Evolutionary conservation across 2,329 filamentous ascomycete genomes (phyloP).

Genomic region (Paracoccidioides lutzii): DNA sequence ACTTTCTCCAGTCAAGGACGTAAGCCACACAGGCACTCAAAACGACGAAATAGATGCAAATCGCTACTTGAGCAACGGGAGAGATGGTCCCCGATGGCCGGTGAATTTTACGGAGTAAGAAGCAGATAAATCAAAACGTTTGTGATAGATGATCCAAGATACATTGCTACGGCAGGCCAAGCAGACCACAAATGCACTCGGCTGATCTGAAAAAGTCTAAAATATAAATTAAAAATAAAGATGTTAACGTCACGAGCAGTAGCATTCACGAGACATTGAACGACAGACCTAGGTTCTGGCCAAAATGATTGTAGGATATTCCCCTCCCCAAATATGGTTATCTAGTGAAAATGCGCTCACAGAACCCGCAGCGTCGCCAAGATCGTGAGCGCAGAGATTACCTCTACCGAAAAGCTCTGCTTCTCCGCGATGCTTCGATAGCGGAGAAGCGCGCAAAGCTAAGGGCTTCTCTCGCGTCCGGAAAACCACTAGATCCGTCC

Average conservation of each 20-base stretch:
- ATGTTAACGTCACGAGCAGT: too few species aligned
- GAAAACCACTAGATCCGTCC: slow-evolving; percentile 67
- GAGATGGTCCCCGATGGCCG: neutral
- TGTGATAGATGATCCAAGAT: neutral
- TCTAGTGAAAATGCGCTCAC: slow-evolving; percentile 7
- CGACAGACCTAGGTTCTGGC: neutral
- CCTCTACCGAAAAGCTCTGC: slow-evolving; percentile 77
- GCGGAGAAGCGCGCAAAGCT: slow-evolving; percentile 82
- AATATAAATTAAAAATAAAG: neutral
- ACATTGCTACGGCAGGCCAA: slow-evolving; percentile 2
- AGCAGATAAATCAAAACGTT: too few species aligned
- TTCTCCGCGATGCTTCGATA: slow-evolving; percentile 81
- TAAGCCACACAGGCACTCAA: neutral
- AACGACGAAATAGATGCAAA: neutral
- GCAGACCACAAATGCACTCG: neutral
- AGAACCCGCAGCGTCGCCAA: slow-evolving; percentile 47
- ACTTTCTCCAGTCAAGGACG: neutral
- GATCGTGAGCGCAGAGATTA: slow-evolving; percentile 72
- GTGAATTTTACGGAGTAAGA: neutral
- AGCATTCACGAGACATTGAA: neutral
- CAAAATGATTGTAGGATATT: slow-evolving; percentile 8
- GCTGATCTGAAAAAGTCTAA: neutral
- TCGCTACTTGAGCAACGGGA: neutral
- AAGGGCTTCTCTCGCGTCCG: slow-evolving; percentile 72
- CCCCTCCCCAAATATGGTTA: neutral